Base-by-base conservation (phyloP, 2,329 filamentous ascomycete genomes). In the Fusarium pseudocircinatum region DNA sequence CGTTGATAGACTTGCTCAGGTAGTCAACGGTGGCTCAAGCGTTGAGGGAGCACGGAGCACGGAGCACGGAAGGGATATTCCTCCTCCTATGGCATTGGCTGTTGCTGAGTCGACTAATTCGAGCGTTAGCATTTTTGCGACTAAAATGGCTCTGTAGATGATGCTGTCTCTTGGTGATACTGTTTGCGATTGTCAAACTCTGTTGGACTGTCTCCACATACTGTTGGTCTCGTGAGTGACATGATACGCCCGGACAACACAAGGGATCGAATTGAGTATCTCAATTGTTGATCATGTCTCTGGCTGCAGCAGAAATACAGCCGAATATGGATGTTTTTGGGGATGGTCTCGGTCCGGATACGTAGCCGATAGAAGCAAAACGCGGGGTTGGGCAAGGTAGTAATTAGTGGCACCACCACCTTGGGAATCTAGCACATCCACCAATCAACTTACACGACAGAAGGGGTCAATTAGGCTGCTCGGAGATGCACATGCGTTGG, bases 371-470 rank as follows among this genome's bases (percentile, higher is more conserved):
- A 37, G 24, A 60, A 65, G 62, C 62, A 73, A 71, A 73, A 71
- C 63, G 72, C 67, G 72, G 74, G 70, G 70, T 69, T 61, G 54
- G 59, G 30, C 10, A n/a, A 32, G 20, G 28, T 32, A 18, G 18
- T 20, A 7, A 20, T 37, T n/a, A 28, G 60, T 57, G 36, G 65
- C 67, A 57, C 64, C 56, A 68, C 43, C 44, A 60, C 24, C 57
- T 42, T 64, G 52, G 69, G 58, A 67, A 69, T 58, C 60, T 18
- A 47, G 37, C 52, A 46, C 56, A 18, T 63, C 71, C 75, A 70
- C 76, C 76, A 78, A 78, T 78, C 76, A 78, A 78, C 76, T 78
- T 78, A 78, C 76, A 78, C 66, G 75, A 68, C 67, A 37, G 40
- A n/a, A 28, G 26, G 47, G 52, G 65, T 37, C 34, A 40, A 43